Base-by-base conservation (phyloP, 768 basidiomycete species). In the Leccinellum luteum region DNA sequence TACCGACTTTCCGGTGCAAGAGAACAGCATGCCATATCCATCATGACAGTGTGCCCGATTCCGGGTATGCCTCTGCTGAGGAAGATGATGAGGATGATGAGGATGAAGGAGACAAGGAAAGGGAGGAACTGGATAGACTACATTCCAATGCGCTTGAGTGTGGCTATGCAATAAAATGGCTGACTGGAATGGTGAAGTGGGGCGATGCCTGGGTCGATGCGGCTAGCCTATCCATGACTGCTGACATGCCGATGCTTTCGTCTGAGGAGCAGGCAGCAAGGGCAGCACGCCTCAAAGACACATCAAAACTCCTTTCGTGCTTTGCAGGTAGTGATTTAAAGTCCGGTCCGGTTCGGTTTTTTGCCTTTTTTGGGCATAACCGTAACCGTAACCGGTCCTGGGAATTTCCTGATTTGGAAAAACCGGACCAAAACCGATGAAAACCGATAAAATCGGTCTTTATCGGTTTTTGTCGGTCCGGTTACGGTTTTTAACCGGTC, bases 1-100 rank as follows among this genome's bases (percentile, higher is more conserved):
- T 70, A 5, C 51, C 54, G 63, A 27, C 59, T 71, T 35, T 73
- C 67, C 51, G 66, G 63, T 53, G 69, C 64, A 61, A 68, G 28
- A 67, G 54, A 52, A 57, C 44, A 14, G 55, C 28, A 10, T 55
- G 47, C 31, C 59, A 66, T 53, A 69, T 76, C 25, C 77, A 78
- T 55, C 78, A 79, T 51, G 71, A 66, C 9, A 73, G 73, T 17
- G 77, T 82, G 3, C 84, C 85, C 1, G 89, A 92, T 70, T 90
- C 89, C 12, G 90, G 90, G 34, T 91, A 91, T 61, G 90, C 87
- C 6, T 89, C 87, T 41, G 86, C 85, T 25, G 85, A 85, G 51
- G 85, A 83, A 50, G 84, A 85, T 1, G 81, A 81, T 1, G 79
- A 78, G 2, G 72, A 73, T 8, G 61, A 67, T 1, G 43, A 27